Percentiles rank a stretch among this genome's conserved stretches.
phyloP scores from a whole-genome alignment of 768 basidiomycete genomes.

The Leccinum ochraceum region DNA sequence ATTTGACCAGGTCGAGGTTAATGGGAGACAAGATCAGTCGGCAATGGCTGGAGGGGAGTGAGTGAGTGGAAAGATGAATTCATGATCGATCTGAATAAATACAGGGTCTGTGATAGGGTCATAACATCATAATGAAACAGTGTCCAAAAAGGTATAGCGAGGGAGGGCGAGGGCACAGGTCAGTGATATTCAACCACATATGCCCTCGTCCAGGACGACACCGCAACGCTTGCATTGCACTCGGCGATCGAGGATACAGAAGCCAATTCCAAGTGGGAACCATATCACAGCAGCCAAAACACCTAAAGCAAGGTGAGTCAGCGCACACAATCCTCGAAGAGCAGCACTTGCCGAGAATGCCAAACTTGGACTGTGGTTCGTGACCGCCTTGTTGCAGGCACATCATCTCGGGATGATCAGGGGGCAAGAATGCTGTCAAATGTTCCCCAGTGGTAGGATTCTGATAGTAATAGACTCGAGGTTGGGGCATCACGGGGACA shows the following conservation, averaged over 20 bases:
- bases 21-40: neutral
- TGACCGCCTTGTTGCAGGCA: constrained; percentile 82
- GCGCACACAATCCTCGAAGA: neutral
- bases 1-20: neutral
- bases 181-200: constrained; percentile 26
- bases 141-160: constrained; percentile 1
- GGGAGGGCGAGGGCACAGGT: neutral
- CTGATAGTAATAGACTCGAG: constrained; percentile 67
- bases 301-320: constrained; percentile 41
- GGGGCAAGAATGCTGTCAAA: constrained; percentile 65
- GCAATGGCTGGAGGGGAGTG: neutral
- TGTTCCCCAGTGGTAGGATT: constrained; percentile 61
- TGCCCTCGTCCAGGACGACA: constrained; percentile 37
- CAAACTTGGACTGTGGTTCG: constrained; percentile 59
- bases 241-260: constrained; percentile 73
- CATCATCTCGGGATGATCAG: constrained; percentile 80
- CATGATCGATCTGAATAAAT: constrained; percentile 10
- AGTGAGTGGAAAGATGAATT: neutral
- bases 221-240: constrained; percentile 64
- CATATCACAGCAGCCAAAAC: constrained; percentile 80
- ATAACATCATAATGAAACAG: constrained; percentile 3
- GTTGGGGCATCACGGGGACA: constrained; percentile 38
- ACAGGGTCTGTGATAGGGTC: constrained; percentile 13
- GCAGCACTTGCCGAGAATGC: constrained; percentile 59
- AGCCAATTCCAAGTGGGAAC: constrained; percentile 82